Conservation (phyloP, 192 early-diverging fungal genomes). For the Umbelopsis ramanniana region DNA sequence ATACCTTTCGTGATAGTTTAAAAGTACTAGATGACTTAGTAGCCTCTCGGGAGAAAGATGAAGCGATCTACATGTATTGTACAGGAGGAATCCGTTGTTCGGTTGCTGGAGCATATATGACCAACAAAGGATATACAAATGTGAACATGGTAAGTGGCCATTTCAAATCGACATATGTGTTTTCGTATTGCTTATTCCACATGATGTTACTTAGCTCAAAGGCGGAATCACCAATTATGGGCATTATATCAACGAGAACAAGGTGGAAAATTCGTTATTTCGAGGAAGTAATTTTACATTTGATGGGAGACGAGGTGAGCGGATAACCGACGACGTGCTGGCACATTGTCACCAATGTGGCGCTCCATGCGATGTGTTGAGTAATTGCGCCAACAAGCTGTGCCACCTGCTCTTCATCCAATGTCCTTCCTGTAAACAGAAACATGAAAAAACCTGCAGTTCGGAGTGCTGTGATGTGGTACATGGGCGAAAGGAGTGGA, state of each 20-base stretch:
- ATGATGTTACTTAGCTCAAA: constrained; percentile 46
- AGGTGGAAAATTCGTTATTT: constrained; percentile 54
- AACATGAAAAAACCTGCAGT: constrained; percentile 49
- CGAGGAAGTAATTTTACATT: constrained; percentile 83
- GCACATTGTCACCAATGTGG: constrained; percentile 73
- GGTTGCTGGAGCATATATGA: constrained; percentile 72
- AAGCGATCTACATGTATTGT: constrained; percentile 82
- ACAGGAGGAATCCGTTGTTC: constrained; percentile 82
- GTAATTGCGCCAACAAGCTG: constrained; percentile 67
- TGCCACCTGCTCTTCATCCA: constrained; percentile 78
- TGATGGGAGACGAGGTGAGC: constrained; percentile 75
- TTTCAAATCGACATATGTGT: not conserved
- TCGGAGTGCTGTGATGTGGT: constrained; percentile 45
- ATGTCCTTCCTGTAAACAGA: constrained; percentile 57
- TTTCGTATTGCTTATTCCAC: not conserved
- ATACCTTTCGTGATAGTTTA: constrained; percentile 76
- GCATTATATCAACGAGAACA: constrained; percentile 38
- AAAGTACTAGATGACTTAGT: constrained; percentile 58
- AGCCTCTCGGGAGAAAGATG: constrained; percentile 47
- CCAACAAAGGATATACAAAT: constrained; percentile 61
- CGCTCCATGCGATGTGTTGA: constrained; percentile 61
- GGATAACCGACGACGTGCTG: constrained; percentile 63
- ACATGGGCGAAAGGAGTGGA: constrained; percentile 26
- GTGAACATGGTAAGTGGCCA: constrained; percentile 56
- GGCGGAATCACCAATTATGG: constrained; percentile 80